Conservation (phyloP, 2,329 filamentous ascomycete genomes). For the Xenoacremonium recifei region DNA sequence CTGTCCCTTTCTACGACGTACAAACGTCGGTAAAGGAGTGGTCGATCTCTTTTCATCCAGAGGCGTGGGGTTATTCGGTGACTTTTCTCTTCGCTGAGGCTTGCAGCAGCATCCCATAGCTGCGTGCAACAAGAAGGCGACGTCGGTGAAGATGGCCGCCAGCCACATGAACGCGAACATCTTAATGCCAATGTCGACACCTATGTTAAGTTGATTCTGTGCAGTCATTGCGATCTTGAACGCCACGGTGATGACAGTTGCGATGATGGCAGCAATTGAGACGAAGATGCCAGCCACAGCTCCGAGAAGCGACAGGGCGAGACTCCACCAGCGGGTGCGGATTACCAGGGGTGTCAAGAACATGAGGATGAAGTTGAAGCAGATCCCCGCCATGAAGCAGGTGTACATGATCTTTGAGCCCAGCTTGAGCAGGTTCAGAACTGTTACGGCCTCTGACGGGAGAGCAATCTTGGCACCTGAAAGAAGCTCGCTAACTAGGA, state of each 20-base stretch:
- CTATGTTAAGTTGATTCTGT: conserved; percentile 74
- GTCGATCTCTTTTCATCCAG: conserved; percentile 21
- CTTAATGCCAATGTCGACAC: conserved; percentile 63
- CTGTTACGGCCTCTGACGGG: conserved; percentile 68
- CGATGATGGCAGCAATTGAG: conserved; percentile 69
- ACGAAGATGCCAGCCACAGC: conserved; percentile 67
- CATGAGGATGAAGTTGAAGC: conserved; percentile 71
- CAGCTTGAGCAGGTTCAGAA: conserved; percentile 70
- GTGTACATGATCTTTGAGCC: conserved; percentile 87
- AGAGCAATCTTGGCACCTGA: conserved; percentile 80
- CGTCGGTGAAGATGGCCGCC: conserved; percentile 61
- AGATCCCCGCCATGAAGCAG: conserved; percentile 72
- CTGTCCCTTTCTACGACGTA: conserved; percentile 27
- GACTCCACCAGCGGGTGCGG: conserved; percentile 59
- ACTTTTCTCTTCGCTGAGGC: conserved; percentile 21
- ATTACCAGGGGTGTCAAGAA: conserved; percentile 60
- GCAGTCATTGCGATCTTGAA: conserved; percentile 74
- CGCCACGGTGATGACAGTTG: conserved; percentile 80
- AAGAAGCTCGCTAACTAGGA: conserved; percentile 77
- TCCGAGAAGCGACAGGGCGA: conserved; percentile 66
- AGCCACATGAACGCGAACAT: conserved; percentile 94
- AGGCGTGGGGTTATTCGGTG: conserved; percentile 3
- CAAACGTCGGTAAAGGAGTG: conserved; percentile 25
- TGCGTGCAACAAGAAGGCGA: conserved; percentile 72
- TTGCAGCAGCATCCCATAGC: conserved; percentile 75